These are phyloP conservation scores for Emmonsia crescens DNA, from an alignment of 2,329 filamentous ascomycete genomes.

Conservation along the genomic window DNA sequence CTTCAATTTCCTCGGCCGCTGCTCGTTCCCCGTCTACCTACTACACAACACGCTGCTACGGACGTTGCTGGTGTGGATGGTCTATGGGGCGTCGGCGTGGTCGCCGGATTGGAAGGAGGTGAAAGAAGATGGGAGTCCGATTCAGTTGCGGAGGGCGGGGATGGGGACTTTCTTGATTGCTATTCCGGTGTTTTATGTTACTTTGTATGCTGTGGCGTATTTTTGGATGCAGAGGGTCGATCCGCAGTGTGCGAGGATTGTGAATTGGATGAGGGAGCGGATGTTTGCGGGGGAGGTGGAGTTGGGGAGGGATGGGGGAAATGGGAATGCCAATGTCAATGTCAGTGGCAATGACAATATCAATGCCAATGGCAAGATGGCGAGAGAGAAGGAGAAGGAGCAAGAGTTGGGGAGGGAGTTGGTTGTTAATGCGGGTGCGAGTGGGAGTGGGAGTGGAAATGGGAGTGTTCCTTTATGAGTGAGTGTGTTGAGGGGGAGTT, in stretches of 20 bases:
- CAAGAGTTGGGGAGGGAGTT: neutral
- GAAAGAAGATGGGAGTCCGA: constrained; percentile 7
- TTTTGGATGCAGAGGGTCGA: constrained; percentile 11
- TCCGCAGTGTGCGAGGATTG: constrained; percentile 8
- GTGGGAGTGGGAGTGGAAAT: neutral
- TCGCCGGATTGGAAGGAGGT: neutral
- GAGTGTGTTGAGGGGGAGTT: no score
- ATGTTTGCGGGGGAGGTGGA: constrained; percentile 8
- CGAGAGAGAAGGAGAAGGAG: neutral
- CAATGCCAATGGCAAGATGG: neutral
- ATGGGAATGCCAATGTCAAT: neutral
- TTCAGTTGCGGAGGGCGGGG: constrained; percentile 2
- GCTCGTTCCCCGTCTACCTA: constrained; percentile 20
- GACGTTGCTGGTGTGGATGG: constrained; percentile 17
- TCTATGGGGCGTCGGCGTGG: constrained; percentile 12
- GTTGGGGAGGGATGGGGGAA: neutral
- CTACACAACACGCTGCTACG: constrained; percentile 18
- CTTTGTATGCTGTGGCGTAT: constrained; percentile 10
- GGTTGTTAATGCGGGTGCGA: neutral
- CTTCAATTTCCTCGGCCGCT: constrained; percentile 19
- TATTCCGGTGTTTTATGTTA: constrained; percentile 9
- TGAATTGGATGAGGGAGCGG: constrained; percentile 5
- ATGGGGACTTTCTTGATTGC: constrained; percentile 4
- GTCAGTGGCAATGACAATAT: neutral
- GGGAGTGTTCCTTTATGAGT: neutral